A percentile compares a stretch with the other conserved stretches of the same genome.
These are phyloP conservation scores for Naganishia friedmannii DNA, from an alignment of 768 basidiomycete genomes.

Conservation along the genomic window DNA sequence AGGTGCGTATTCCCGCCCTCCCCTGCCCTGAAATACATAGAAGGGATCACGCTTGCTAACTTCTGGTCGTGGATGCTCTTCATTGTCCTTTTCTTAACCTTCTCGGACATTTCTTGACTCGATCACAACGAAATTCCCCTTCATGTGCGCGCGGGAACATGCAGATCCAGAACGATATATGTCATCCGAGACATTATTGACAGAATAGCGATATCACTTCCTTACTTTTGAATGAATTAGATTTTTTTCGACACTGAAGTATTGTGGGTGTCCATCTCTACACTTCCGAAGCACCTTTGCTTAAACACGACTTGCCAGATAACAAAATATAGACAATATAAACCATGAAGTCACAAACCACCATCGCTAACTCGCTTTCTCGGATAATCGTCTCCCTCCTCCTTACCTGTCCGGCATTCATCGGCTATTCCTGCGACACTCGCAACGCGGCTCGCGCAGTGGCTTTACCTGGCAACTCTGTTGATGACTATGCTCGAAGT, in stretches of 20 bases:
- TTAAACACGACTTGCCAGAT: not conserved
- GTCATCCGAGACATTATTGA: not conserved
- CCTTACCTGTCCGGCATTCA: conserved; percentile 4
- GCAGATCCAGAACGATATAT: not conserved
- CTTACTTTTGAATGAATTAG: too few relatives aligned
- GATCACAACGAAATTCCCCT: not conserved
- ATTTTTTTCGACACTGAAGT: too few relatives aligned
- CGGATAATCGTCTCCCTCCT: conserved; percentile 16
- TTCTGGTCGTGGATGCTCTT: not conserved
- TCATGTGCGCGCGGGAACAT: conserved; percentile 6
- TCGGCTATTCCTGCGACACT: conserved; percentile 1
- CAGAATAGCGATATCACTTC: not conserved
- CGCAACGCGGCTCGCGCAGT: not conserved
- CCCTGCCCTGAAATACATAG: not conserved
- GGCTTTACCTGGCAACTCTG: not conserved
- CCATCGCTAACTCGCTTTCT: conserved; percentile 15
- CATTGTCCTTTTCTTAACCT: not conserved
- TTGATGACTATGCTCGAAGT: not conserved
- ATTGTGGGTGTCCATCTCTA: not conserved
- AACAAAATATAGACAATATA: not conserved
- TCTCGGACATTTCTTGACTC: not conserved
- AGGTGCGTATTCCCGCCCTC: not conserved
- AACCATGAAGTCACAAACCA: conserved; percentile 10
- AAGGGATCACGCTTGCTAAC: not conserved
- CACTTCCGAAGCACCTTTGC: not conserved